phyloP scores from a whole-genome alignment of 257 asterid genomes.

The Capsicum chinense region DNA sequence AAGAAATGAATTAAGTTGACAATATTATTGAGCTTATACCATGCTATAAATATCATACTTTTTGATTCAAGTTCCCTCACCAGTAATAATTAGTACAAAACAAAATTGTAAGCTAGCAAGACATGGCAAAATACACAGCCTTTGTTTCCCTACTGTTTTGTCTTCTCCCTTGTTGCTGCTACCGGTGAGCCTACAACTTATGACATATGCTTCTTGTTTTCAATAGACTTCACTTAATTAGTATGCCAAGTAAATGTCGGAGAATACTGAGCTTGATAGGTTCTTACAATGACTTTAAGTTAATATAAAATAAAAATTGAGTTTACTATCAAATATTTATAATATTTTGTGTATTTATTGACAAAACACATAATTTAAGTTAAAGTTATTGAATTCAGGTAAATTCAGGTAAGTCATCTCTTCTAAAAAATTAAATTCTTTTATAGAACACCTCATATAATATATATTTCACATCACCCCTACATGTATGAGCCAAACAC shows the following conservation, averaged over 20 bases:
- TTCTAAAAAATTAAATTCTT: not conserved
- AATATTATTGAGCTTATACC: not conserved
- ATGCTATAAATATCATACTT: not conserved
- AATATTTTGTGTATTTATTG: no score
- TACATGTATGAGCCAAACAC: not conserved
- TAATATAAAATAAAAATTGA: no score
- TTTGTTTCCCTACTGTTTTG: not conserved
- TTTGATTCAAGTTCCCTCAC: not conserved
- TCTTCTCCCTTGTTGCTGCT: conserved; percentile 16
- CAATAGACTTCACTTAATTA: no score
- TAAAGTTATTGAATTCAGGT: no score
- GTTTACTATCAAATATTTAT: no score
- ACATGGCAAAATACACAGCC: not conserved
- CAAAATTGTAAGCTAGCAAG: not conserved
- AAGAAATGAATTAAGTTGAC: not conserved
- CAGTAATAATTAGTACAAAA: not conserved
- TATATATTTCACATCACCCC: not conserved
- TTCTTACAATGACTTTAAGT: no score
- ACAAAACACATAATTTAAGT: no score
- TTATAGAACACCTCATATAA: not conserved
- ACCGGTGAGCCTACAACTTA: not conserved
- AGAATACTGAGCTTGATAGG: no score
- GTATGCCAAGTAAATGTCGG: no score
- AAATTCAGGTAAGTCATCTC: no score
- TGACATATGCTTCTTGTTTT: not conserved